Evolutionary conservation across 2,329 filamentous ascomycete genomes (phyloP), one percentile per base, ranked within the genome.

Genomic region (Paraconiothyrium sp.): DNA sequence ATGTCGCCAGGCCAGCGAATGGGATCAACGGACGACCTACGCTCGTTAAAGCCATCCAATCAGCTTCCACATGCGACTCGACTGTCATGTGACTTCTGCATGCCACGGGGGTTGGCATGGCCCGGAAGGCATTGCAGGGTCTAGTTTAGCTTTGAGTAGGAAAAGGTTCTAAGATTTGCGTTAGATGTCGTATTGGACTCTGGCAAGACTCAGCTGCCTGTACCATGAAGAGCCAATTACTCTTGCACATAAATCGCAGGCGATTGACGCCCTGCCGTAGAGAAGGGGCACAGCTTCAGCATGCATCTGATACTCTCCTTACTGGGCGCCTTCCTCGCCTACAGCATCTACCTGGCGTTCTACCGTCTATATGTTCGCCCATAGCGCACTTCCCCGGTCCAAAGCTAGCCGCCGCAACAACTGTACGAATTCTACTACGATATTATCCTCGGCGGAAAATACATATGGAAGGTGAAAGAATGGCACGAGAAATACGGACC

Each of bases 401-500:
- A 5, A 73, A 73, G 55, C 65, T 75, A n/a, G 72, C 72, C 2
- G 72, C 72, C 30, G 65, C 61, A 24, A 69, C 68, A 7, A 69
- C 44, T 63, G 68, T 75, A 75, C 52, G 72, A 75, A 57, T 69
- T 70, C 8, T 75, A 74, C 62, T 70, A 73, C 46, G 72, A 75
- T 41, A 71, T 68, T 64, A 66, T 65, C 64, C 60, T 67, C 2
- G 49, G 68, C 6, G 76, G 76, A 30, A 70, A 69, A 20, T 79
- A 78, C 64, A 67, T 74, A n/a, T 76, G 67, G 56, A 66, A 73
- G 49, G 74, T 79, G 35, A 69, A 72, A 50, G 61, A 67, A 9
- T 73, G 78, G 70, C 77, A 79, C 52, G 63, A 73, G 55, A 65
- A 71, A 59, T 77, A 77, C 58, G 73, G 73, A 2, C 69, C 72